Evolutionary conservation across 805 yeast species (phyloP).

Genomic region (Kodamaea fukazawae): DNA sequence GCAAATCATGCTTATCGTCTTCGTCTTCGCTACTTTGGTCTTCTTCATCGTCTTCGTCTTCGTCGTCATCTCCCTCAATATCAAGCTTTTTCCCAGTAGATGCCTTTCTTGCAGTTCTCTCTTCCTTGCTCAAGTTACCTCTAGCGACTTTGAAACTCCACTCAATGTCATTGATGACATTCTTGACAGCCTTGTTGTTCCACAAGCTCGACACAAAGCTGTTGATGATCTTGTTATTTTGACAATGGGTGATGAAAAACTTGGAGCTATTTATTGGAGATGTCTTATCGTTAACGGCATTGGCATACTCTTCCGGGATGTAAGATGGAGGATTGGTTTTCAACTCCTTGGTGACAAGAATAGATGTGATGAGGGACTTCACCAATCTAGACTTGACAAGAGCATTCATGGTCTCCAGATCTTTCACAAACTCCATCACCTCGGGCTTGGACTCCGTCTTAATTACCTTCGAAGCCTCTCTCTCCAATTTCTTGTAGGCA

Average conservation of each 20-base stretch:
- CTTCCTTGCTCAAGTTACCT: constrained; percentile 42
- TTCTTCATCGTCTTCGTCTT: constrained; percentile 19
- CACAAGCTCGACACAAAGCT: constrained; percentile 47
- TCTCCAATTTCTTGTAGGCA: constrained; percentile 38
- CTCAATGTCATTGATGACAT: constrained; percentile 35
- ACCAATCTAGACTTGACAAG: constrained; percentile 33
- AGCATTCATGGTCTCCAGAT: constrained; percentile 17
- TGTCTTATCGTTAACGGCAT: constrained; percentile 26
- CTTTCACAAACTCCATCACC: constrained; percentile 21
- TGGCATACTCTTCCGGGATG: constrained; percentile 27
- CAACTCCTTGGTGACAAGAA: constrained; percentile 29
- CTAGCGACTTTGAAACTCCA: constrained; percentile 48
- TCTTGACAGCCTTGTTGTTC: constrained; percentile 42
- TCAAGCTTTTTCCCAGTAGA: constrained; percentile 19
- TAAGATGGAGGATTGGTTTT: constrained; percentile 34
- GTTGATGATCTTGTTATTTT: constrained; percentile 39
- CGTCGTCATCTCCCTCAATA: constrained; percentile 14
- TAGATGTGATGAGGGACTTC: constrained; percentile 25
- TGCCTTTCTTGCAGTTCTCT: constrained; percentile 26
- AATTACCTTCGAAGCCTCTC: constrained; percentile 29
- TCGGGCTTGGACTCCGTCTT: constrained; percentile 14
- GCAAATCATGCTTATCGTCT: constrained; percentile 11
- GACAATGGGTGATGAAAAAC: constrained; percentile 43
- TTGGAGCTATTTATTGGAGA: constrained; percentile 43
- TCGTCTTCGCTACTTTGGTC: constrained; percentile 11